phyloP scores from a whole-genome alignment of 129 eudicot species.

The Apium graveolens region DNA sequence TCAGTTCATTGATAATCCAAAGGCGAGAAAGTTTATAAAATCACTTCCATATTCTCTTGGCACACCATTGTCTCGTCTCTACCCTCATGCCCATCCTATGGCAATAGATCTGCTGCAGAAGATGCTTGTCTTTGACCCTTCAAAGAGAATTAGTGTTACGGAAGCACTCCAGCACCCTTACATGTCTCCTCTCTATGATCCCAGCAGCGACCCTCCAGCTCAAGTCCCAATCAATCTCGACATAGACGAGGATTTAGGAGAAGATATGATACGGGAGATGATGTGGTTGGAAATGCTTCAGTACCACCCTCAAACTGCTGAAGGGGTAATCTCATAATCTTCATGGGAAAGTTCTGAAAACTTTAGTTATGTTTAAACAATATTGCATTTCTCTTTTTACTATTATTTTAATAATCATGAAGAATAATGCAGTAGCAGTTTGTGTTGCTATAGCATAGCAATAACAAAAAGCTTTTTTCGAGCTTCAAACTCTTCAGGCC shows the following conservation, averaged over 20 bases:
- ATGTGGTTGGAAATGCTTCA: constrained; percentile 74
- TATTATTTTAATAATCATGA: constrained; percentile 27
- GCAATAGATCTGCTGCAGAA: constrained; percentile 76
- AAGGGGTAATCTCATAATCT: constrained; percentile 29
- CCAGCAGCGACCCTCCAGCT: constrained; percentile 54
- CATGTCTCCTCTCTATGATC: constrained; percentile 73
- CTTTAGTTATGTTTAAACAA: background rate
- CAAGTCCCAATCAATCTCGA: constrained; percentile 58
- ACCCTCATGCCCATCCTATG: constrained; percentile 61
- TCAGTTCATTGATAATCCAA: constrained; percentile 70
- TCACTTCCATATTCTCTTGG: constrained; percentile 67
- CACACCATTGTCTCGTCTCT: constrained; percentile 46
- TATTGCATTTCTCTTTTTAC: background rate
- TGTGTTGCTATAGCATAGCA: constrained; percentile 35
- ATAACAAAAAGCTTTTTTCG: constrained; percentile 14
- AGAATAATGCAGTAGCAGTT: constrained; percentile 35
- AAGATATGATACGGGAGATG: constrained; percentile 73
- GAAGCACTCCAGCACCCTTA: constrained; percentile 85
- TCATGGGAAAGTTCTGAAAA: constrained; percentile 8
- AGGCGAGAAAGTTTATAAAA: constrained; percentile 56
- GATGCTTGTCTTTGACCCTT: constrained; percentile 79
- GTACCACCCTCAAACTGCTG: constrained; percentile 60
- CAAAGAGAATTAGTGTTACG: constrained; percentile 66
- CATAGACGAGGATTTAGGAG: constrained; percentile 73
- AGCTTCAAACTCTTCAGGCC: constrained; percentile 26